Base-by-base conservation (phyloP, 495 filamentous ascomycete species). In the Chaetomium tenue region DNA sequence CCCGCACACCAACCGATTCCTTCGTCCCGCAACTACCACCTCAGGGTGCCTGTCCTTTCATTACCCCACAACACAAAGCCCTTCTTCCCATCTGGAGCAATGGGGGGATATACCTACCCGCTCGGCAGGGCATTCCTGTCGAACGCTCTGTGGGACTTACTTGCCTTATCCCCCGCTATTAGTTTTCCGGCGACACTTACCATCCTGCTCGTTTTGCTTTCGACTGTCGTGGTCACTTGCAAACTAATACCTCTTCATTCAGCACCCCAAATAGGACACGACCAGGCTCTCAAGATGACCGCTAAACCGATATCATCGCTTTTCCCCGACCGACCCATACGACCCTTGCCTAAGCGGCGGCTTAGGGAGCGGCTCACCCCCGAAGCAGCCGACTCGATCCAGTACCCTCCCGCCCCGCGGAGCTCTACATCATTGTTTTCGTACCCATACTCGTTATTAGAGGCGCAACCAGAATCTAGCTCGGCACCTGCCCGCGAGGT, bases 321-420 rank as follows among this genome's bases (percentile, higher is more conserved):
- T 67, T 94, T 91, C 72, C 91, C 91, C 66, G 90, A 95, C 70
- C 87, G 95, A 69, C 88, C 92, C 62, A 98, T 99, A 72, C 90
- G 92, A 47, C 95, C 95, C 55, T 82, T 99, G 60, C 95, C 95
- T 39, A 94, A 89, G 77, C 87, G 91, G 64, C 87, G 88, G 61
- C 81, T 98, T 22, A 89, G 92, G 55, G 91, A 92, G 66, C 87
- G 91, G 46, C 81, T 99, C 26, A 89, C 92, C 18, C 86, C 87
- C 64, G 91, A 94, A 68, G 86, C 91, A 63, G 92, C 90, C 58
- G 87, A 89, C 44, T 87, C 87, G 18, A 93, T 97, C 67, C 81
- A 87, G 59, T 97, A 90, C 70, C 91, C 93, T 1, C 86, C 90
- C 0, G 81, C 85, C 4, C 89, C 89, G 5, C 82, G 85, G 47